Evolutionary conservation across 2,329 filamentous ascomycete species (phyloP), one percentile per base, ranked within the genome.

Genomic region (Ophiocordyceps polyrhachis-furcata): DNA sequence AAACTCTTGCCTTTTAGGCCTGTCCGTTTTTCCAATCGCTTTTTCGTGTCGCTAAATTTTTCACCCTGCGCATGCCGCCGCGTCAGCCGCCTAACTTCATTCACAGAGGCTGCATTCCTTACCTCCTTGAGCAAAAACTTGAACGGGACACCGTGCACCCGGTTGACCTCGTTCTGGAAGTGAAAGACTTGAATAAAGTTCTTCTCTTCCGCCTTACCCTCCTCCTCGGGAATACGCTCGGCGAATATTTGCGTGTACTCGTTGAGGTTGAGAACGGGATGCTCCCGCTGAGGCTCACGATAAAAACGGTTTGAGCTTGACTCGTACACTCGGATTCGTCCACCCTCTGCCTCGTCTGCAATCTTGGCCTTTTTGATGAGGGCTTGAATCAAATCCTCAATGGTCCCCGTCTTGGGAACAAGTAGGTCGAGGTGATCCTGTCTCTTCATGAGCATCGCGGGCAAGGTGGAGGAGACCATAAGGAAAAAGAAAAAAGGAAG

Each of bases 1-100:
- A 98, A 88, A 51, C 86, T 86, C 70, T 98, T 98, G 61, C 91
- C 93, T 64, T 95, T 95, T 65, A 98, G 80, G 23, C 88, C 88
- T 1, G 85, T 94, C 47, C 89, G 74, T 62, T 88, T 89, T 53
- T 91, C 88, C 4, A 98, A 69, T n/a, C 91, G 79, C 64, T 93
- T 86, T 67, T 89, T 95, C 40, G 88, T 95, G 31, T 96, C 85
- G 47, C 77, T 79, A 63, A 98, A 96, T 37, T 72, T 70, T 61
- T 98, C 91, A 45, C 79, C 83, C 77, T 89, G n/a, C 11, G 44
- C 6, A 4, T 3, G 15, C 17, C 29, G 44, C 19, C 31, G 44
- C 21, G 12, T n/a, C 9, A 19, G 31, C 15, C 9, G 20, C 13
- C 12, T 29, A 15, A 15, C 3, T 5, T 12, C 20, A 32, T 13